Evolutionary conservation across 2,329 filamentous ascomycete genomes (phyloP), one percentile per base, ranked within the genome.

Genomic region (Gaeumannomyces sp.): DNA sequence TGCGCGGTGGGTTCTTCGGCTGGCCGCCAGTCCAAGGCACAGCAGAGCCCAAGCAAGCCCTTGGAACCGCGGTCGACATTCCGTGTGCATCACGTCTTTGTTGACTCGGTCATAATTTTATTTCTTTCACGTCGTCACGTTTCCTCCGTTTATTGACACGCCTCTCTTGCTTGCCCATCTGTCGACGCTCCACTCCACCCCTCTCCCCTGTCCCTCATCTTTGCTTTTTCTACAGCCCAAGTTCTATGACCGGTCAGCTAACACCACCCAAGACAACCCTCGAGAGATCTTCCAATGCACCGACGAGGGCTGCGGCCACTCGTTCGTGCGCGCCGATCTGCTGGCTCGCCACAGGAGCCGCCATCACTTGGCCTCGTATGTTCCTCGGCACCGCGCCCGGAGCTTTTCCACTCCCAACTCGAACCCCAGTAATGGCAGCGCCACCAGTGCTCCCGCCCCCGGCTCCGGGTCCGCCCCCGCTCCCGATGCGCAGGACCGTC

Each of bases 201-300:
- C 22, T 25, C 25, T 7, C 10, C n/a, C 7, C 45, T 25, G 14
- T 25, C 45, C 19, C 19, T 53, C 45, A 6, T 25, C 0, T 25
- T 53, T n/a, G 45, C 45, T 53, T n/a, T 53, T n/a, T 53, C 16
- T 11, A n/a, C 22, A n/a, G 1, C 19, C n/a, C 45, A n/a, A 3
- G 38, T 16, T 6, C 7, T 19, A 53, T n/a, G 45, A 25, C 45
- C 7, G 22, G 45, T 7, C 7, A 10, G 45, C 45, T 53, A n/a
- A 53, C 45, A 50, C 4, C 60, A 63, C 64, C 65, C 33, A 69
- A 92, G 90, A 95, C 77, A 86, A 86, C 59, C 90, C 91, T 35
- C 92, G 91, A 76, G 88, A 91, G 72, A 92, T 93, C 69, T 93
- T 89, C 75, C 80, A 81, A 65, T 95, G 91, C 78, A 89, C 93